A percentile compares a stretch with the other conserved stretches of the same genome.
Conservation (phyloP, 164 flowering plant species). For the Pachysandra terminalis region DNA sequence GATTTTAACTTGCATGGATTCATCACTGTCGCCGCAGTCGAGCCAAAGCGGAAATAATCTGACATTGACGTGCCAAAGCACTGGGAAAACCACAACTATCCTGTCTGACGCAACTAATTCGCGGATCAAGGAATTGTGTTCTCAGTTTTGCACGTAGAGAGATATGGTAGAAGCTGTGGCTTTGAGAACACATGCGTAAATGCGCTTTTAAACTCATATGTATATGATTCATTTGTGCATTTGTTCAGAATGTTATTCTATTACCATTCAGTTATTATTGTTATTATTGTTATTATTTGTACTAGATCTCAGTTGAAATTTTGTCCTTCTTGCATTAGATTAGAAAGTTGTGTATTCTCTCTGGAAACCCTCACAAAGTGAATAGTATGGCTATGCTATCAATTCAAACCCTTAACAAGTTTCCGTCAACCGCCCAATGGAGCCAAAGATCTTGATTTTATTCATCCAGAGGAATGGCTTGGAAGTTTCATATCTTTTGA, state of each 20-base stretch:
- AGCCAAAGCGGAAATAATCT: conserved; percentile 50
- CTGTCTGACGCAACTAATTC: conserved; percentile 30
- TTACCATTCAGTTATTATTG: background rate
- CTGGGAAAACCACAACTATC: conserved; percentile 39
- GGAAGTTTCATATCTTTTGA: too few species aligned
- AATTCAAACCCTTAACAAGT: too few species aligned
- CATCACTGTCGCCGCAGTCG: conserved; percentile 47
- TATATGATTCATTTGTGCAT: background rate
- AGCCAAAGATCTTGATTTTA: too few species aligned
- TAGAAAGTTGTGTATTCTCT: too few species aligned
- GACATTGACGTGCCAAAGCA: conserved; percentile 64
- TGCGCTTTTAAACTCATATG: conserved; percentile 7
- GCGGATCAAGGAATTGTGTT: conserved; percentile 56
- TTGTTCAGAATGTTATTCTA: background rate
- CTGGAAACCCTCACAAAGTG: too few species aligned
- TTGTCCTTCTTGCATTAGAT: background rate
- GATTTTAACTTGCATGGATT: background rate
- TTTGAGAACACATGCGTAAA: background rate
- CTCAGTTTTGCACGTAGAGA: conserved; percentile 61
- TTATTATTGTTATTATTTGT: background rate
- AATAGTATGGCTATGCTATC: too few species aligned
- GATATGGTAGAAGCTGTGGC: conserved; percentile 10
- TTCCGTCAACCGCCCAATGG: too few species aligned
- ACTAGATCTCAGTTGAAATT: background rate
- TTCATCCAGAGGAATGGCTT: too few species aligned